These are phyloP conservation scores for Hypoxylon cercidicola DNA, from an alignment of 495 filamentous ascomycete genomes.

Conservation along the genomic window DNA sequence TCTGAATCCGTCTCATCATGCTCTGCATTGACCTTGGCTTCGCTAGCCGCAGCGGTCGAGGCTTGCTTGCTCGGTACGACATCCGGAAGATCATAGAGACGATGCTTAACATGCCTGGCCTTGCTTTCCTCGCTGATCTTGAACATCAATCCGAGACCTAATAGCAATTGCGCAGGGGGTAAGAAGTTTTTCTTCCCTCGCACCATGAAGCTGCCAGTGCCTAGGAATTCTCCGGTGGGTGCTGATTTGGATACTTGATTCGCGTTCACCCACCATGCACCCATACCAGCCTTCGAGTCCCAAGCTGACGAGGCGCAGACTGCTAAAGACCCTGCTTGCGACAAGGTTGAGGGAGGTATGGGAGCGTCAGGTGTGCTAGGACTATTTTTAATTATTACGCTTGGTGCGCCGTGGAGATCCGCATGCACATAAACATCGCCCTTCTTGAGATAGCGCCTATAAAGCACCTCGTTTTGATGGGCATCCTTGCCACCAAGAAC, in stretches of 20 bases:
- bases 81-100: slow-evolving; percentile 61
- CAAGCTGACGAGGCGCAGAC: slow-evolving; percentile 88
- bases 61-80: slow-evolving; percentile 4
- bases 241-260: slow-evolving; percentile 89
- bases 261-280: slow-evolving; percentile 90
- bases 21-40: slow-evolving; percentile 8
- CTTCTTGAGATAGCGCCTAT: slow-evolving; percentile 82
- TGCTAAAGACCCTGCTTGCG: slow-evolving; percentile 85
- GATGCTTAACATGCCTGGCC: slow-evolving; percentile 78
- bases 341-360: slow-evolving; percentile 89
- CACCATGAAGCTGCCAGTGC: slow-evolving; percentile 79
- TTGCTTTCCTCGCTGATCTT: slow-evolving; percentile 90
- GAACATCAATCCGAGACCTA: slow-evolving; percentile 90
- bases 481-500: slow-evolving; percentile 87
- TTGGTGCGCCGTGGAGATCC: slow-evolving; percentile 84
- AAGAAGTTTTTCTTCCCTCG: slow-evolving; percentile 89
- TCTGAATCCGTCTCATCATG: slow-evolving; percentile 37
- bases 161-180: slow-evolving; percentile 84
- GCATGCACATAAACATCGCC: slow-evolving; percentile 94
- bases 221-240: slow-evolving; percentile 79
- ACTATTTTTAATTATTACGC: slow-evolving; percentile 87
- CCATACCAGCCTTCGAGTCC: slow-evolving; percentile 96
- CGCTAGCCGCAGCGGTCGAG: slow-evolving; percentile 6
- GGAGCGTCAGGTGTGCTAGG: slow-evolving; percentile 77
- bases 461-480: slow-evolving; percentile 91